phyloP scores from a whole-genome alignment of 371 early-diverging fungal genomes.

The Dentiscutata heterogama region DNA sequence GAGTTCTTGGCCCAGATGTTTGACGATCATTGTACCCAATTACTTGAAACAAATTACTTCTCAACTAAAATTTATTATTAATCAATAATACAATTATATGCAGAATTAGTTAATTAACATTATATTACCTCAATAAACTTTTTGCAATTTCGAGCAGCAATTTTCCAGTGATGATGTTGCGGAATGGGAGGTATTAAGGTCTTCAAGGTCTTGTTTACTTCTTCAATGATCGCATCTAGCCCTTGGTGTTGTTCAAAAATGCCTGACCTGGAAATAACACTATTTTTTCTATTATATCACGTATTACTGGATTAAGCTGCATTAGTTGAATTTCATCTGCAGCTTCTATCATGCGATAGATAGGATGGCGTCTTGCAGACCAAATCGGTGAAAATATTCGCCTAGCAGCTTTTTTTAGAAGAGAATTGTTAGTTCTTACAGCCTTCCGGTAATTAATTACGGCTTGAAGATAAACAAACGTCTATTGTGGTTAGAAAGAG shows the following conservation, averaged over 20 bases:
- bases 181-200: too few species aligned
- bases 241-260: not conserved
- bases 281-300: not conserved
- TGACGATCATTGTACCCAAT: slow-evolving; percentile 27
- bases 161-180: too few species aligned
- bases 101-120: not conserved
- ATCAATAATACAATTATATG: too few species aligned
- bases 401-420: not conserved
- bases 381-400: not conserved
- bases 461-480: slow-evolving; percentile 8
- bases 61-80: not conserved
- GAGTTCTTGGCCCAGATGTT: slow-evolving; percentile 6
- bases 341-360: slow-evolving; percentile 20
- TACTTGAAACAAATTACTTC: slow-evolving; percentile 13
- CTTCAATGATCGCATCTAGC: not conserved
- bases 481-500: not conserved
- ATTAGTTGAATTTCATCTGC: slow-evolving; percentile 35
- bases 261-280: not conserved
- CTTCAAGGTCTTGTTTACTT: too few species aligned
- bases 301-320: not conserved
- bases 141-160: too few species aligned
- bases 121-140: not conserved
- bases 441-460: too few species aligned
- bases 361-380: slow-evolving; percentile 9
- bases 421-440: slow-evolving; percentile 1